phyloP scores from a whole-genome alignment of 768 basidiomycete species.

The Boletus fagicola region DNA sequence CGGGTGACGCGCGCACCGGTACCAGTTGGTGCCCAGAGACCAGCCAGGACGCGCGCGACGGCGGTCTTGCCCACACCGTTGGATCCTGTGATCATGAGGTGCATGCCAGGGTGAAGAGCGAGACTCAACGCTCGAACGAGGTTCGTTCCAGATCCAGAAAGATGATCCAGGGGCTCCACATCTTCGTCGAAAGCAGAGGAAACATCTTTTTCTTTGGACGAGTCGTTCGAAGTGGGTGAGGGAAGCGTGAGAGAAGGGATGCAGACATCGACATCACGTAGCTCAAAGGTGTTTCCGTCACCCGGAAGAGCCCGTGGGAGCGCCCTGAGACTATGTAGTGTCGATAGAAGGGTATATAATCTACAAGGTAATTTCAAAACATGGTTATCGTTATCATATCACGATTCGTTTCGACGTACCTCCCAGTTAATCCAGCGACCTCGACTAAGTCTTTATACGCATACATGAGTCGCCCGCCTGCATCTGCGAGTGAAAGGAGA shows the following conservation, averaged over 20 bases:
- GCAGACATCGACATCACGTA: constrained; percentile 70
- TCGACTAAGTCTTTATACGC: constrained; percentile 95
- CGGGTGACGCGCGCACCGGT: too few species aligned
- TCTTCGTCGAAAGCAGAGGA: constrained; percentile 14
- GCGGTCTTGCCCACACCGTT: constrained; percentile 93
- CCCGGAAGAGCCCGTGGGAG: constrained; percentile 40
- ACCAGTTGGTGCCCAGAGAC: too few species aligned
- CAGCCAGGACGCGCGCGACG: too few species aligned
- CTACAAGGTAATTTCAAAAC: constrained; percentile 35
- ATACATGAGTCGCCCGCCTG: constrained; percentile 94
- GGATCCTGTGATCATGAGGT: constrained; percentile 90
- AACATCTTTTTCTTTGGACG: constrained; percentile 1
- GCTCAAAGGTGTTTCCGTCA: constrained; percentile 48
- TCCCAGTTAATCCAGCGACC: constrained; percentile 87
- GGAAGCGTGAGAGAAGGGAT: constrained; percentile 42
- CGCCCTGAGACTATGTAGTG: constrained; percentile 69
- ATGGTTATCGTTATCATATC: not conserved
- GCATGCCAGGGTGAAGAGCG: constrained; percentile 66
- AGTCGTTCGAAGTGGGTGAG: not conserved
- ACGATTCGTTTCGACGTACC: constrained; percentile 11
- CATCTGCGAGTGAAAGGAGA: constrained; percentile 92
- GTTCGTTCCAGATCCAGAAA: constrained; percentile 30
- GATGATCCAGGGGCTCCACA: constrained; percentile 12
- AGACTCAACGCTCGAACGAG: constrained; percentile 73
- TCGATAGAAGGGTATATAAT: constrained; percentile 83